Base-by-base conservation (phyloP, 495 filamentous ascomycete species). In the Tuber aestivum region DNA sequence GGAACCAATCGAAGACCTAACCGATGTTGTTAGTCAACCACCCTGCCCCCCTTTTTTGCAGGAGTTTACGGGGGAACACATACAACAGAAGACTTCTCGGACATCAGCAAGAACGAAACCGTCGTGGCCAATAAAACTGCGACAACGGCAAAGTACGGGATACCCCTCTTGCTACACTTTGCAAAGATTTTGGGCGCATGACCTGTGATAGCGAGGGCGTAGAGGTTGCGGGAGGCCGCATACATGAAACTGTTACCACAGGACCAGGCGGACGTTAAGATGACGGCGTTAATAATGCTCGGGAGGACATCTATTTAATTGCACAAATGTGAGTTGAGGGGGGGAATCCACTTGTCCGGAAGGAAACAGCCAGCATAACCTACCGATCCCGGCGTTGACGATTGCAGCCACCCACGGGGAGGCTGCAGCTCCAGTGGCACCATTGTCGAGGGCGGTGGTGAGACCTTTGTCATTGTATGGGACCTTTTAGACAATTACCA, bases 211-310 rank as follows among this genome's bases (percentile, higher is more conserved):
- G 88, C 87, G n/a, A 89, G 83, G 0, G 85, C 86, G 80, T 89
- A 89, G 14, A 89, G 83, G 3, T 85, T 79, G n/a, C 89, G 88
- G 4, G 88, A 89, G 8, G 87, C 85, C 14, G 87, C 83, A 79
- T 87, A 89, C 23, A 91, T 84, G 83, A 89, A 91, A 1, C 87
- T 87, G 78, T 90, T 90, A 45, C 86, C 90, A 32, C 89, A 89
- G 12, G 89, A 89, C 85, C 92, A 91, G 3, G 91, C 92, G 5
- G 90, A 92, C 16, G 91, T 89, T 61, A 93, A 86, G 71, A 94
- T 92, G 8, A 91, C 85, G 2, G 89, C 87, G 45, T 92, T 93
- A 74, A 91, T 91, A 40, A 92, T 85, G 3, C 85, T 87, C n/a
- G 88, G 87, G 23, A 93, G 86, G 12, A 86, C 87, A 0, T 85